Evolutionary conservation across 768 basidiomycete genomes (phyloP), one percentile per base, ranked within the genome.

Genomic region (Boletus eberwhitei): DNA sequence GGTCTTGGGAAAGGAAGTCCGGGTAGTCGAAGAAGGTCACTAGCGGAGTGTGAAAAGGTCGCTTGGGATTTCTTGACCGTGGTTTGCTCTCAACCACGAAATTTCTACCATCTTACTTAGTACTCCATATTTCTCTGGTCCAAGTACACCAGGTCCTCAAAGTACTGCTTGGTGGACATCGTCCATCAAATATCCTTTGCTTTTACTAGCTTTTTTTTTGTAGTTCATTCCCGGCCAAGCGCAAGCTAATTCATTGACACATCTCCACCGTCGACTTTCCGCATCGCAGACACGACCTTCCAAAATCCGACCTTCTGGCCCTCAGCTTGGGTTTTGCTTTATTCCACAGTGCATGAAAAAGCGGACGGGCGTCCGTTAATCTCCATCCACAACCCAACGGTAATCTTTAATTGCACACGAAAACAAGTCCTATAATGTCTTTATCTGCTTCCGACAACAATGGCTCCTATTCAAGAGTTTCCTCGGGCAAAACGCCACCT

Each of bases 401-500:
- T 91, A 91, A 91, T 92, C 82, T 81, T 79, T 91, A 91, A 90
- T 90, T 83, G 73, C 75, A 74, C 79, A 70, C 70, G 58, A 73
- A 69, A 73, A 68, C 61, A 64, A 77, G 71, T 69, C 74, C 75
- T 88, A 87, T 87, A 88, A 93, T 93, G 90, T 91, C 90, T 79
- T 85, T 92, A 82, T 90, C 90, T 72, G 83, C 88, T 72, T 79
- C 81, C 71, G 88, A 90, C 83, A 87, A 82, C 80, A 83, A 81
- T 77, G 79, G 79, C 77, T 80, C 88, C 76, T 90, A 87, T 82
- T 81, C 86, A 64, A 86, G 88, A 79, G 84, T 81, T 70, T 79
- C 88, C 60, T 87, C 89, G 67, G 91, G 91, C 58, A 93, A 93
- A 75, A 93, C 90, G 2, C 90, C 91, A 57, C 90, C 90, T 56